Evolutionary conservation across 2,329 filamentous ascomycete species (phyloP).

Genomic region (Paraphoma sp.): DNA sequence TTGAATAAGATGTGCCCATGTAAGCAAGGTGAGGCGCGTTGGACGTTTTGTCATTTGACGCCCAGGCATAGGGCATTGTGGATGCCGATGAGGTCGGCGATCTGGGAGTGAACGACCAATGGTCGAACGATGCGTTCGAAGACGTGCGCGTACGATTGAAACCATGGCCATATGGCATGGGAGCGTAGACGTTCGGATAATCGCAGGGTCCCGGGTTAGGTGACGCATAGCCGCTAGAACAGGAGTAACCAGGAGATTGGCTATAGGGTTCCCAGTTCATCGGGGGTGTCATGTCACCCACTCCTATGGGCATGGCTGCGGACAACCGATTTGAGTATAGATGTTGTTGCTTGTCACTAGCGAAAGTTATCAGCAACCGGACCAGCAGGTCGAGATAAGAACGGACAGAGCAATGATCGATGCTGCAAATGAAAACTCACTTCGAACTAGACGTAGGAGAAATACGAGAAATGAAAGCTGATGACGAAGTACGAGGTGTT

Average conservation of each 20-base stretch:
- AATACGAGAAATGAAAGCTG: slow-evolving; percentile 39
- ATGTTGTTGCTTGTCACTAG: neutral
- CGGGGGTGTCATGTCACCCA: slow-evolving; percentile 24
- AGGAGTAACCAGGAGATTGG: slow-evolving; percentile 40
- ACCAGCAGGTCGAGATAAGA: neutral
- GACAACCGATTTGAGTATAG: slow-evolving; percentile 14
- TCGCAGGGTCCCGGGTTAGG: slow-evolving; percentile 33
- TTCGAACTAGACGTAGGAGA: slow-evolving; percentile 37
- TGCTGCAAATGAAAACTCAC: slow-evolving; percentile 45
- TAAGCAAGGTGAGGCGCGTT: slow-evolving; percentile 31
- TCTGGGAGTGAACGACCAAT: slow-evolving; percentile 38
- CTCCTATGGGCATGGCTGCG: slow-evolving; percentile 21
- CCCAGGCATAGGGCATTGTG: slow-evolving; percentile 41
- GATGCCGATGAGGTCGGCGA: slow-evolving; percentile 46
- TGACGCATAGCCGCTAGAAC: slow-evolving; percentile 44
- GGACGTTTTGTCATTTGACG: slow-evolving; percentile 36
- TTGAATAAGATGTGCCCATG: slow-evolving; percentile 31
- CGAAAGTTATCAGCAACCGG: slow-evolving; percentile 11
- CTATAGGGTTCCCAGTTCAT: slow-evolving; percentile 38
- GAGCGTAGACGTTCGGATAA: slow-evolving; percentile 38
- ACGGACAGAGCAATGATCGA: slow-evolving; percentile 12
- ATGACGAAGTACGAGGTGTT: slow-evolving; percentile 39
- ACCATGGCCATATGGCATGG: slow-evolving; percentile 31
- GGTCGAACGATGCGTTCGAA: slow-evolving; percentile 46
- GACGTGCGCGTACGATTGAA: slow-evolving; percentile 43